Evolutionary conservation across 345 rosid genomes (phyloP).

Genomic region (Moricandia arvensis): DNA sequence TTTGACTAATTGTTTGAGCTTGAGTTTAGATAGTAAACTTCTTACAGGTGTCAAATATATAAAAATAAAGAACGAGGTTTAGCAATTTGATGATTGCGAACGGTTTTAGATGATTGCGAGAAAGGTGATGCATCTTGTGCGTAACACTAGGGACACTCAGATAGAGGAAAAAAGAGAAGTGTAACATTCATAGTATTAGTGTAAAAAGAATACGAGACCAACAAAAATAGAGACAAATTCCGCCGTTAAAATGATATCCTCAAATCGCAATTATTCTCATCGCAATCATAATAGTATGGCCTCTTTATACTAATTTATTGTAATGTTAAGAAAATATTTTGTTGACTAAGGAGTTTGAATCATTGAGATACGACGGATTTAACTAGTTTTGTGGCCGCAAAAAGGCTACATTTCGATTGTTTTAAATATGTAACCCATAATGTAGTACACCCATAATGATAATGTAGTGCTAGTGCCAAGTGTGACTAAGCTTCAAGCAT

Average conservation of each 20-base stretch:
- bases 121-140: slow-evolving; percentile 16
- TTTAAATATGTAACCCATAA: slow-evolving; percentile 16
- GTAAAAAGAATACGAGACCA: slow-evolving; percentile 7
- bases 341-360: slow-evolving; percentile 30
- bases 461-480: too few relatives aligned
- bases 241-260: slow-evolving; percentile 29
- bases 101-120: too few relatives aligned
- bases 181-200: neutral
- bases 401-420: slow-evolving; percentile 34
- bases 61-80: neutral
- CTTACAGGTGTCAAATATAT: neutral
- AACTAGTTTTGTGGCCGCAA: slow-evolving; percentile 19
- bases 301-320: neutral
- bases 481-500: too few relatives aligned
- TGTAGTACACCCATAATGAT: slow-evolving; percentile 9
- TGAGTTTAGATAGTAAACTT: neutral
- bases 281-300: slow-evolving; percentile 6
- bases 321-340: slow-evolving; percentile 4
- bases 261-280: slow-evolving; percentile 7
- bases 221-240: slow-evolving; percentile 8
- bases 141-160: neutral
- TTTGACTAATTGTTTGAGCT: too few relatives aligned
- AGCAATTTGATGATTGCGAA: neutral
- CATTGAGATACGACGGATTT: slow-evolving; percentile 26
- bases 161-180: neutral